Conservation (phyloP, 805 yeast genomes). For the Nakazawaea ernobii region DNA sequence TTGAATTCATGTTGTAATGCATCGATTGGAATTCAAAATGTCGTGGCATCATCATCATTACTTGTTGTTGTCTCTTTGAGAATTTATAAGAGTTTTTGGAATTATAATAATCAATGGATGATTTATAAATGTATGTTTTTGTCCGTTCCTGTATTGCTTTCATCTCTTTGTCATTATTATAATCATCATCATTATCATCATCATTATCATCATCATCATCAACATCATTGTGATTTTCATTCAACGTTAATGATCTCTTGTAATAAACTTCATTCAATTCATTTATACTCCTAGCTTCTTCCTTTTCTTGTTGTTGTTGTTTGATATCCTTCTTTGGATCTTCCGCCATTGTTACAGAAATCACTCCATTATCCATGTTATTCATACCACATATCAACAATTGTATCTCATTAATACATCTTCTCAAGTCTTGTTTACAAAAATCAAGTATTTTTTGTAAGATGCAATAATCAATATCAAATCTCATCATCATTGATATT, state of each 20-base stretch:
- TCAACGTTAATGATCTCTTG: background rate
- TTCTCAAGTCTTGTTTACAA: slow-evolving; percentile 6
- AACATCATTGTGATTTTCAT: background rate
- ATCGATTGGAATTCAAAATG: background rate
- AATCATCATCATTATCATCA: too few relatives aligned
- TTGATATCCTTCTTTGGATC: too few relatives aligned
- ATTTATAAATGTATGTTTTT: background rate
- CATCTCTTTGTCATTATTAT: background rate
- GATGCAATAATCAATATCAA: background rate
- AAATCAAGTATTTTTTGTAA: background rate
- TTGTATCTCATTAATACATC: slow-evolving; percentile 8
- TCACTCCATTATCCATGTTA: background rate
- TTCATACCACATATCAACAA: slow-evolving; percentile 2
- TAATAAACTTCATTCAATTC: background rate
- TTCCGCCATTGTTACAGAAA: too few relatives aligned
- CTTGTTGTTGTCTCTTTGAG: background rate
- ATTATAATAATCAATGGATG: background rate
- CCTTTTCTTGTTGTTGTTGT: too few relatives aligned
- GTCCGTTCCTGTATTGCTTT: background rate
- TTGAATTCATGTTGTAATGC: background rate
- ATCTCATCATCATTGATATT: background rate
- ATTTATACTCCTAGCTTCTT: background rate
- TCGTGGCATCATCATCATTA: background rate
- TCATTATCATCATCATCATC: too few relatives aligned
- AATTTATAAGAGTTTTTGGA: slow-evolving; percentile 5